Base-by-base conservation (phyloP, 805 yeast genomes). In the Saturnispora mendoncae region DNA sequence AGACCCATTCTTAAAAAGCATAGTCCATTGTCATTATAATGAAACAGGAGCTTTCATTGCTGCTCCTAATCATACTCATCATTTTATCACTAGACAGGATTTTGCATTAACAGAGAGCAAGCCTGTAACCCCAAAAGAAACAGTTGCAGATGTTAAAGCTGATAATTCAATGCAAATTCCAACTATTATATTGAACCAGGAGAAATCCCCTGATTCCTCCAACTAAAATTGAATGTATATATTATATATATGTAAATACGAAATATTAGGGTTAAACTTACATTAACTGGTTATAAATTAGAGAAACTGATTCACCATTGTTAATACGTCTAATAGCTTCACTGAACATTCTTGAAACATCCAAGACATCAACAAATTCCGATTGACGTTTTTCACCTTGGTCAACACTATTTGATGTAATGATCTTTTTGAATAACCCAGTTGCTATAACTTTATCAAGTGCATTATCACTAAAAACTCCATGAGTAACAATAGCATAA, bases 321-420 rank as follows among this genome's bases (percentile, higher is more conserved):
- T 92, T 95, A 38, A 92, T 90, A 60, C 99, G 73, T 59, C 99
- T 72, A 34, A 92, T 86, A 2, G 97, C 90, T 62, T 92, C 99
- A 14, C 94, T 96, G 52, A 92, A 82, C 15, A 92, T 75, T 44
- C 83, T 69, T 8, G 94, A 78, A 6, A 92, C 92, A 52, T 92
- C 98, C 52, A 92, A 67, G 8, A 90, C 85, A 23, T 86, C 68
- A 56, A 74, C 72, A 38, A 71, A 74, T 9, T 81, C 82, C 6
- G 33, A 29, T 15, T 48, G 41, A 17, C 77, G 57, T 40, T 71
- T 75, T 18, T 69, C 72, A 4, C 67, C 68, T 60, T 90, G 98
- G 2, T 97, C 97, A 9, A 88, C 88, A 4, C 95, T 77, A 59
- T 92, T 88, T 8, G 97, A 86, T 3, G 92, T 84, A 38, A 92